Base-by-base conservation (phyloP, 2,329 filamentous ascomycete genomes). In the Colletotrichum sansevieriae region DNA sequence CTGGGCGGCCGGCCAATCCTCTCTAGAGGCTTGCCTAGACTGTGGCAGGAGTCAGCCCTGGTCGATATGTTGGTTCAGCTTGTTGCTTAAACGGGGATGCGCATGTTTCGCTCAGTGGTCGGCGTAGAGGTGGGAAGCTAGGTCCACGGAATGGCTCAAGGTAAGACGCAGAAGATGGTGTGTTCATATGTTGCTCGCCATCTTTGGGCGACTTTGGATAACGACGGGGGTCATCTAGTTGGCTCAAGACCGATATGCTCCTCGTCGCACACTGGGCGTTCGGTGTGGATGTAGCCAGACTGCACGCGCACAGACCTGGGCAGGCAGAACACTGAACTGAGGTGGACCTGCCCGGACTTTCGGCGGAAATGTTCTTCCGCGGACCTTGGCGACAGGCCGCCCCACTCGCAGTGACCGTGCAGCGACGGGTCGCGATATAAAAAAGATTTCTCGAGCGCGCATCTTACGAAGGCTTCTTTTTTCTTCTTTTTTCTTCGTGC, bases 401-500 rank as follows among this genome's bases (percentile, higher is more conserved):
- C 3, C 65, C 65, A 55, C 60, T 44, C 8, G 15, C 7, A 20
- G 44, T 39, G 41, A n/a, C 56, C 68, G 63, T 57, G 59, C 70
- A 29, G 65, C 47, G 22, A 56, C 35, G 11, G 63, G 35, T 37
- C 55, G 25, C 43, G 67, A 68, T 70, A 70, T 68, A 67, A 70
- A 70, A 70, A 68, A 63, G 54, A 58, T 22, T 58, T 54, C 58
- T 41, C 13, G 43, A 58, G 59, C 57, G 51, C 51, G 25, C 2
- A 3, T 15, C n/a, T 41, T 0, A 1, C 63, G 12, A 2, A 63
- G 57, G 4, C 54, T 72, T 76, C 75, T 80, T 77, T 80, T 79
- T 83, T 82, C 81, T 76, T 80, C 77, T 82, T 88, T 87, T 83
- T 83, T 86, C 87, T 89, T 93, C 85, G 91, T 94, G 92, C 91